Conservation (phyloP, 306 rosid species). For the peach (Prunus persica) region DNA sequence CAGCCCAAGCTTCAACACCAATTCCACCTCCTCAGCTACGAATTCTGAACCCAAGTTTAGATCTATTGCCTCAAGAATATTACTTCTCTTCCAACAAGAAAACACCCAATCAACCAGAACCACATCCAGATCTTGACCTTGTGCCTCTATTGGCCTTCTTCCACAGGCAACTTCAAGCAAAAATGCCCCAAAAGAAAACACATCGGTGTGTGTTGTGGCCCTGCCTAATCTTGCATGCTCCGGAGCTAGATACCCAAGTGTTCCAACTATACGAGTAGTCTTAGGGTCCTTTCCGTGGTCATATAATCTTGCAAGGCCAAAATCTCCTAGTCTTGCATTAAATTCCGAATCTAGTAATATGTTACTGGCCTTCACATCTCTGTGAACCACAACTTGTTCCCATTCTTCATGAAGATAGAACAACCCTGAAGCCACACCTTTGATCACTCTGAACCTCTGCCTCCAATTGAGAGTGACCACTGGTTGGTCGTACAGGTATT, state of each 20-base stretch:
- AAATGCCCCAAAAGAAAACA: constrained; percentile 30
- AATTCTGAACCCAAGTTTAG: constrained; percentile 7
- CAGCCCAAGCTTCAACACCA: constrained; percentile 36
- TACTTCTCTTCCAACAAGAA: constrained; percentile 22
- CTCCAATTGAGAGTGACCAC: constrained; percentile 23
- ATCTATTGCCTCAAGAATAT: constrained; percentile 19
- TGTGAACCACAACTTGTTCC: constrained; percentile 40
- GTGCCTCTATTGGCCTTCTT: constrained; percentile 27
- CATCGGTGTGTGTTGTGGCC: constrained; percentile 26
- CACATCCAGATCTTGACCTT: constrained; percentile 9
- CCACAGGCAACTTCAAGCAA: constrained; percentile 40
- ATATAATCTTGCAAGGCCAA: constrained; percentile 36
- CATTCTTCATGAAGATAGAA: constrained; percentile 32
- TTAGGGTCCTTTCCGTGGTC: constrained; percentile 35
- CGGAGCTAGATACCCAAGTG: constrained; percentile 38
- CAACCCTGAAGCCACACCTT: constrained; percentile 32
- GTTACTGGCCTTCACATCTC: constrained; percentile 45
- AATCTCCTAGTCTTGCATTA: constrained; percentile 35
- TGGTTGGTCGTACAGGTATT: constrained; percentile 22
- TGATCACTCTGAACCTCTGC: constrained; percentile 29
- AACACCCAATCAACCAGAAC: constrained; percentile 30
- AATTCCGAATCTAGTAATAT: constrained; percentile 30
- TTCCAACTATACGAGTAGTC: constrained; percentile 32
- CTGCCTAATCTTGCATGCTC: constrained; percentile 32
- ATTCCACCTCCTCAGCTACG: constrained; percentile 25